Evolutionary conservation across 306 rosid genomes (phyloP), one percentile per base, ranked within the genome.

Genomic region (Castanopsis chinensis): DNA sequence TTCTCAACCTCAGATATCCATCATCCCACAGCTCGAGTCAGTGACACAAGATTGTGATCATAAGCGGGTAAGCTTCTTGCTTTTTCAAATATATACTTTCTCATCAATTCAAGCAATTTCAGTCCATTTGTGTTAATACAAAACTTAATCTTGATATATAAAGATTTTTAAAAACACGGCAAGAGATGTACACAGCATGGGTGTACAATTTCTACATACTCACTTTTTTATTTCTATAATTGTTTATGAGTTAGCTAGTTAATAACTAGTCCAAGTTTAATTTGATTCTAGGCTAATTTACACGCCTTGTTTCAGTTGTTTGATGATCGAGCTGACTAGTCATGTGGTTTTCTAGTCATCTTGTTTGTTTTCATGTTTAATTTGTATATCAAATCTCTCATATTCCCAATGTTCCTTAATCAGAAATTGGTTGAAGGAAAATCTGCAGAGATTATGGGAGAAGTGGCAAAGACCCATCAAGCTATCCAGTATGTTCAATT

Each of bases 401-500:
- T 3, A 14, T 35, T 11, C 11, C 0, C 35, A 61, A 17, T 4
- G 1, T 14, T 15, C 28, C 53, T 64, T 5, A 41, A 63, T 10
- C 88, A 90, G 97, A 94, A 92, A 89, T 43, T 94, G 83, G 82
- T 80, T 35, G 95, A 92, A 85, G 91, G 83, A 19, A 82, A 69
- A 37, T 76, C 92, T 18, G 83, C 76, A 54, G 91, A 88, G 72
- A 84, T 92, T 56, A 81, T 86, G 90, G 93, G 81, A 74, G 88
- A 92, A 86, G 97, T 94, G 15, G 67, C 88, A 7, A 91, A 90
- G 85, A 90, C 99, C 43, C 99, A 91, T 76, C 89, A 89, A 81
- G 97, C 99, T 32, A 88, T 92, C 73, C 82, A 84, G 99, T 90
- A 81, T 85, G 83, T 15, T 10, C 17, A 41, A 45, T 63, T 49